Evolutionary conservation across 495 filamentous ascomycete genomes (phyloP), one percentile per base, ranked within the genome.

Genomic region (Penicillium silybi): DNA sequence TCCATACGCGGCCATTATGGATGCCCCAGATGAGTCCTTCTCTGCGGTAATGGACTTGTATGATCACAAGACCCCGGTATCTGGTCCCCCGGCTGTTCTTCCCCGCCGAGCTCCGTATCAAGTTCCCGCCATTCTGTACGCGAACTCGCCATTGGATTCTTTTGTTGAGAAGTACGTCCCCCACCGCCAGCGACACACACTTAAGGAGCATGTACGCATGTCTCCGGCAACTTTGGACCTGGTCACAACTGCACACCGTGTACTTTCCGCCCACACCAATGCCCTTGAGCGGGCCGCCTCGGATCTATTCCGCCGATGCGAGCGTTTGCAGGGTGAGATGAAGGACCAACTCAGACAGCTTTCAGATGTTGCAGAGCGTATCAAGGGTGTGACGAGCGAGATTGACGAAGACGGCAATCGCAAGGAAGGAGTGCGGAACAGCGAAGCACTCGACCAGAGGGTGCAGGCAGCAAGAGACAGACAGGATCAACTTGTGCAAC

Each of bases 241-340:
- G 11, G 80, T 96, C 56, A 84, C 85, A 0, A 80, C 88, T 25
- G 87, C 85, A 0, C 91, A 96, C 65, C 80, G 85, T 41, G 75
- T 89, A 3, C 70, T 95, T 18, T 85, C 83, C 45, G 70, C 77
- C 17, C 87, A 96, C 67, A 93, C 90, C 0, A 76, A 85, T 55
- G 71, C 74, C 6, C 75, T 96, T 22, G 85, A 87, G 34, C 63
- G 78, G 44, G 89, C 88, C 10, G 90, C 88, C 2, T 82, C 90
- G 1, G 89, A 95, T 59, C 73, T 96, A 8, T 95, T 95, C 73
- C 78, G 84, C 15, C 80, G 86, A 19, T 92, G 87, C 58, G 81
- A 90, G 59, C 73, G 85, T 13, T 69, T 96, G 37, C 84, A 82
- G 59, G 72, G 74, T 2, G 89, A 95, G 65, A 75, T 95, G 45